A percentile compares a stretch with the other conserved stretches of the same genome.
Conservation (phyloP, 2,329 filamentous ascomycete genomes). For the Fusarium siculi region DNA sequence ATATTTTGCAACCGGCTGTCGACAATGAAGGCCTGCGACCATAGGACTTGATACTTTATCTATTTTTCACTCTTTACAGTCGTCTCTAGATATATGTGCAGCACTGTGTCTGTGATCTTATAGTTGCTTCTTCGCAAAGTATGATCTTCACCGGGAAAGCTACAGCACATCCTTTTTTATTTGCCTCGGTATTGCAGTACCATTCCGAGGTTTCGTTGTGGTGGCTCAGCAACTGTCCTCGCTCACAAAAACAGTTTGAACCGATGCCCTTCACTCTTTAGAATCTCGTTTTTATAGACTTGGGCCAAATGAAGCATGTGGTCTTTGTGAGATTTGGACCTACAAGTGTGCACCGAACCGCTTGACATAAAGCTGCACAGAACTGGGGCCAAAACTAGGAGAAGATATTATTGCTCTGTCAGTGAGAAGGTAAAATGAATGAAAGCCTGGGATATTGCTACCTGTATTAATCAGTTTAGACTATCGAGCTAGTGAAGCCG, state of each 20-base stretch:
- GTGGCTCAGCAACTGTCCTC: background rate
- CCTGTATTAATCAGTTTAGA: background rate
- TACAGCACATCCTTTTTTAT: background rate
- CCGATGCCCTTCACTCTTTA: no score
- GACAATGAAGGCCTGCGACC: no score
- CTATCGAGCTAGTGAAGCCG: background rate
- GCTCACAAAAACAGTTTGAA: no score
- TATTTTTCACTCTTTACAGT: no score
- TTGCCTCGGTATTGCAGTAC: background rate
- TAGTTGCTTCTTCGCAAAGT: no score
- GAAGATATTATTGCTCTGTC: background rate
- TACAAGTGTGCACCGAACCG: fast-evolving
- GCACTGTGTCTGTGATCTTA: no score
- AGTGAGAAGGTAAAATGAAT: fast-evolving
- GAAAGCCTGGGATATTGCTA: fast-evolving
- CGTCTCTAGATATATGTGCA: no score
- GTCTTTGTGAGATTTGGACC: fast-evolving
- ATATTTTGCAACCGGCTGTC: no score
- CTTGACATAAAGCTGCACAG: background rate
- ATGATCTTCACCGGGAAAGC: background rate
- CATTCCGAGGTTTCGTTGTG: background rate
- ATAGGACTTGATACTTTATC: no score
- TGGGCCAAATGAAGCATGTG: background rate
- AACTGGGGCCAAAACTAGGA: background rate
- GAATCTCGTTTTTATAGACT: fast-evolving